Evolutionary conservation across 371 early-diverging fungal species (phyloP).

Genomic region (Spraguea lophii): DNA sequence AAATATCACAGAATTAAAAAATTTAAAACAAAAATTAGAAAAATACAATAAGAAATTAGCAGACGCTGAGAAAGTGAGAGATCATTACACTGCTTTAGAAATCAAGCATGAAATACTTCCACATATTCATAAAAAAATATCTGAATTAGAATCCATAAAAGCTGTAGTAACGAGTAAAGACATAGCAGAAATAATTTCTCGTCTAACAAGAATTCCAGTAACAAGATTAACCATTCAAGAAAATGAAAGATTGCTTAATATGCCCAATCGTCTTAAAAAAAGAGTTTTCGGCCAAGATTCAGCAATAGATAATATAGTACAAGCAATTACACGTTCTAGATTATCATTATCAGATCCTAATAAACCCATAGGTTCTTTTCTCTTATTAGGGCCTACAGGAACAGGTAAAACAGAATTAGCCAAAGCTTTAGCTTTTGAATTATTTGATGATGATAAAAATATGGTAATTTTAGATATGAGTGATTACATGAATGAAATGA

Average conservation of each 20-base stretch:
- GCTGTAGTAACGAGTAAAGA: slow-evolving; percentile 50
- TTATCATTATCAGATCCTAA: slow-evolving; percentile 59
- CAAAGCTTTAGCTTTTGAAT: slow-evolving; percentile 61
- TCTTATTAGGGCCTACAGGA: slow-evolving; percentile 76
- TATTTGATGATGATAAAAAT: slow-evolving; percentile 62
- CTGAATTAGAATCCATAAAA: slow-evolving; percentile 48
- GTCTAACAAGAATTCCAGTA: slow-evolving; percentile 68
- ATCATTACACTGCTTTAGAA: slow-evolving; percentile 35
- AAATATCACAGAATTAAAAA: slow-evolving; percentile 27
- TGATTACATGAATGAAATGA: slow-evolving; percentile 63
- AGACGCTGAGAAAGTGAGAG: slow-evolving; percentile 37
- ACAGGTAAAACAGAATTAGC: slow-evolving; percentile 71
- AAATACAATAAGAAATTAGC: slow-evolving; percentile 32
- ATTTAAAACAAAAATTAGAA: slow-evolving; percentile 40
- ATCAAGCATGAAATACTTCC: slow-evolving; percentile 60
- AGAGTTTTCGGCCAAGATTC: slow-evolving; percentile 65
- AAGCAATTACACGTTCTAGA: slow-evolving; percentile 58
- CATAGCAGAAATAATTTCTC: slow-evolving; percentile 60
- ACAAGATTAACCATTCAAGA: slow-evolving; percentile 57
- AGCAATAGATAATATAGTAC: slow-evolving; percentile 56
- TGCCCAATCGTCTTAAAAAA: slow-evolving; percentile 52
- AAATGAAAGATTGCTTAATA: slow-evolving; percentile 56
- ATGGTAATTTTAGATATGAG: slow-evolving; percentile 72
- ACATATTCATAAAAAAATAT: slow-evolving; percentile 50
- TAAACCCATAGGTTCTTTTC: slow-evolving; percentile 64